Evolutionary conservation across 2,329 filamentous ascomycete genomes (phyloP).

Genomic region (Dactylella cylindrospora): DNA sequence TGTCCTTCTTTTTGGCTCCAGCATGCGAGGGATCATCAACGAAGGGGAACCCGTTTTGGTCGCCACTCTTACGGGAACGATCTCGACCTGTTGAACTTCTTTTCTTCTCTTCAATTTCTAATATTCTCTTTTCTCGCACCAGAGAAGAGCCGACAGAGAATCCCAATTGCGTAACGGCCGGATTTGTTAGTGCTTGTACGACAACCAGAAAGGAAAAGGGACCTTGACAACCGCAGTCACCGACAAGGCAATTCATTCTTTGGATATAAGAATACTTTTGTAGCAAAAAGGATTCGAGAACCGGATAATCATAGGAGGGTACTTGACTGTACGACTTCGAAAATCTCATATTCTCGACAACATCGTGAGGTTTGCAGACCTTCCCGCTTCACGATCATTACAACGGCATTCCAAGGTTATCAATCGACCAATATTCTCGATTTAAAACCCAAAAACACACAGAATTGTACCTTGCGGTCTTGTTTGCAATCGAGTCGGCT

Average conservation of each 20-base stretch:
- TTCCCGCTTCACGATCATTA: slow-evolving; percentile 23
- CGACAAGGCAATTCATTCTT: slow-evolving; percentile 22
- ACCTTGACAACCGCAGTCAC: slow-evolving; percentile 6
- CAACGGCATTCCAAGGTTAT: neutral
- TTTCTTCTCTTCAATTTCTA: slow-evolving; percentile 4
- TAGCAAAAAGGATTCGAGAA: slow-evolving; percentile 6
- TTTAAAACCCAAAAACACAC: slow-evolving; percentile 9
- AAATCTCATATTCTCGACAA: slow-evolving; percentile 3
- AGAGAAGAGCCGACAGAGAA: slow-evolving; percentile 17
- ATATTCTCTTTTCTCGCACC: slow-evolving; percentile 26
- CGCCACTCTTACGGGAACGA: slow-evolving; percentile 42
- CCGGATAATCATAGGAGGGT: slow-evolving; percentile 21
- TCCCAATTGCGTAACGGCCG: slow-evolving; percentile 23
- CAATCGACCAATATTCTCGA: slow-evolving; percentile 11
- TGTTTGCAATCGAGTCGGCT: slow-evolving; percentile 22
- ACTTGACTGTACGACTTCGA: slow-evolving; percentile 43
- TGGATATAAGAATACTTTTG: too few relatives aligned
- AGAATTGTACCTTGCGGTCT: slow-evolving; percentile 22
- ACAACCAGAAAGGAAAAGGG: slow-evolving; percentile 23
- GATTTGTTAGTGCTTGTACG: slow-evolving; percentile 26
- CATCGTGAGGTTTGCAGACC: neutral
- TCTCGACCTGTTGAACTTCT: slow-evolving; percentile 29
- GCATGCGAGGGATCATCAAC: slow-evolving; percentile 44
- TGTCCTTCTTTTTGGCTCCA: slow-evolving; percentile 32
- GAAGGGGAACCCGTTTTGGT: slow-evolving; percentile 40